Evolutionary conservation across 1,284 basidiomycete genomes (phyloP), one percentile per base, ranked within the genome.

Genomic region (Trichosporon coremiiforme): DNA sequence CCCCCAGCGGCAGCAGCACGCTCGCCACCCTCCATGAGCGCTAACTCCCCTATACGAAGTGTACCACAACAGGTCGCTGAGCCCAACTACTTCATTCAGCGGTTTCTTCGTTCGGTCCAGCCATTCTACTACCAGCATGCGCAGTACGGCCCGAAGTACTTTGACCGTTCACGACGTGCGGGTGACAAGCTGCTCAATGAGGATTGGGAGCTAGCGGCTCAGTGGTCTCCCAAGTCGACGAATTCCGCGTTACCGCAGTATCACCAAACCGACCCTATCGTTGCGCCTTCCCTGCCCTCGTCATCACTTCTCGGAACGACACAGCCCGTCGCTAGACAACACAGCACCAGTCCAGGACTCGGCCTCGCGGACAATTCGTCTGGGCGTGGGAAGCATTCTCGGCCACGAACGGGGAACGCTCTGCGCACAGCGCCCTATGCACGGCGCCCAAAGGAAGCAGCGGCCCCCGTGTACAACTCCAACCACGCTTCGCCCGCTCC

Each of bases 341-440:
- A 33, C 13, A 60, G 57, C 57, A 17, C 57, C 5, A 60, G 57
- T 33, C 57, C 57, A 15, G 57, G 57, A n/a, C 57, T n/a, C 10
- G n/a, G 31, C 31, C 57, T 31, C 4, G 31, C 17, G 9, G 57
- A 60, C 15, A 60, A 60, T 8, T 60, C 57, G 15, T 60, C 25
- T 33, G 57, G 57, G 57, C 57, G 17, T 35, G 57, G 57, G 31
- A 60, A 60, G 31, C 57, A 60, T 33, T 17, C 57, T 31, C 57
- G 57, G 6, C 57, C 57, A 12, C 57, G 57, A n/a, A 33, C 57
- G 17, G 57, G 57, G 4, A 60, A 60, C 31, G 57, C 57, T 33
- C 17, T 60, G 57, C 57, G 57, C 57, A 60, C 57, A n/a, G 57
- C 57, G 57, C 57, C 57, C 57, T 60, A 60, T 60, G 57, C 57